Evolutionary conservation across 2,329 filamentous ascomycete species (phyloP), one percentile per base, ranked within the genome.

Genomic region (Cryphonectria parasitica): DNA sequence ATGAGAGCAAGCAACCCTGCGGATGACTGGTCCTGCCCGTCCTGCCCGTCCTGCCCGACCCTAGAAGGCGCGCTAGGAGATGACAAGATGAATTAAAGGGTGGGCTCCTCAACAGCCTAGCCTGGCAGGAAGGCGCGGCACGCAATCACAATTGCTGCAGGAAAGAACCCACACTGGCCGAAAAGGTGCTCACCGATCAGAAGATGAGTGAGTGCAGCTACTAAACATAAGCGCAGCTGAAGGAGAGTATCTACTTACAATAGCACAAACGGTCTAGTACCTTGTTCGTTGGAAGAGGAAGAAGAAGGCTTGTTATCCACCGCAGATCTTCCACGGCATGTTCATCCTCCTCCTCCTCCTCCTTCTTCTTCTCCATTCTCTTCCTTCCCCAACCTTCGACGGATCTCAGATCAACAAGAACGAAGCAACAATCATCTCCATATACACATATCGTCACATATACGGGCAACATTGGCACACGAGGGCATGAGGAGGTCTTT

Each of bases 1-100:
- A 68, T 52, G 58, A 68, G 66, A 36, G 43, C 66, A 68, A 63
- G 58, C 45, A 54, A 63, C 66, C 66, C 56, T 62, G 66, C 66
- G 25, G n/a, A 62, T 58, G 11, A 58, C 65, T 60, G 65, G 65
- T 41, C 65, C 36, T 49, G 54, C 36, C n/a, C 56, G 65, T 41
- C 65, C 36, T 49, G 54, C 36, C n/a, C 56, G 34, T 34, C 34
- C 34, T 34, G 34, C 34, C 34, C 54, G n/a, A 54, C 39, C 65
- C 52, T 49, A 41, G n/a, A 58, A 41, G 25, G 54, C 60, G 60
- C 66, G 66, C 58, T 54, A 54, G 66, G 66, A 68, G 54, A 68
- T 68, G 28, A 68, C 39, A 49, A 52, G 25, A 22, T 28, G 49
- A 45, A 64, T 45, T 64, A 64, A 45, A 58, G 64, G 52, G 39